Evolutionary conservation across 179 eudicot species (phyloP).

Genomic region (Silene noctiflora): DNA sequence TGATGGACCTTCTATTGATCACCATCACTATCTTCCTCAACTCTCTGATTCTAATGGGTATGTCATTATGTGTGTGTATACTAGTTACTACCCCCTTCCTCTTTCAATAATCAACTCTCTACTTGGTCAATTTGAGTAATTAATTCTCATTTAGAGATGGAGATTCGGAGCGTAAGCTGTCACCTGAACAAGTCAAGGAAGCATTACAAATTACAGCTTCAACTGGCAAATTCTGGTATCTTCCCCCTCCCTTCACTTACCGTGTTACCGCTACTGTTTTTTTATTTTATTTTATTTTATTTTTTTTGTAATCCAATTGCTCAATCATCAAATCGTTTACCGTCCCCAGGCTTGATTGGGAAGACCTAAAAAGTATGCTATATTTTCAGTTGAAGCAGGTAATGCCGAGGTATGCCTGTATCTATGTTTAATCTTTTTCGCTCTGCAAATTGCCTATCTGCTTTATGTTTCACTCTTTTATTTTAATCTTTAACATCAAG

Average conservation of each 20-base stretch:
- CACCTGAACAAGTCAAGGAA: constrained; percentile 46
- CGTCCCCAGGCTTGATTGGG: constrained; percentile 61
- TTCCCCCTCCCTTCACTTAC: background rate
- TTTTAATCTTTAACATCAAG: constrained; percentile 34
- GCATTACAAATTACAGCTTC: constrained; percentile 49
- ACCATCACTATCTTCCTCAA: constrained; percentile 16
- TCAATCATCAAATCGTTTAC: too few relatives aligned
- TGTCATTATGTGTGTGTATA: background rate
- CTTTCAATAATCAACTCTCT: background rate
- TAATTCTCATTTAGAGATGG: constrained; percentile 31
- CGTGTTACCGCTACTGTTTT: too few relatives aligned
- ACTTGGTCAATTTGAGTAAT: background rate
- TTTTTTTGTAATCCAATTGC: too few relatives aligned
- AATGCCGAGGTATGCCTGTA: constrained; percentile 57
- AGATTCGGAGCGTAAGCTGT: constrained; percentile 32
- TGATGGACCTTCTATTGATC: constrained; percentile 25
- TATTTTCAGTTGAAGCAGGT: constrained; percentile 88
- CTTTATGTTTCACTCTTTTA: constrained; percentile 17
- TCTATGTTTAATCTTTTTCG: constrained; percentile 24
- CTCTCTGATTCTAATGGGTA: constrained; percentile 31
- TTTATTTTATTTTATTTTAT: too few relatives aligned
- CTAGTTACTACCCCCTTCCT: background rate
- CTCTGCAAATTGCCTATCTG: constrained; percentile 1
- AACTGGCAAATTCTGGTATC: constrained; percentile 66
- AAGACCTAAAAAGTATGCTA: constrained; percentile 55